Evolutionary conservation across 352 stramenopile species (phyloP).

Genomic region (Plasmopara viticola): DNA sequence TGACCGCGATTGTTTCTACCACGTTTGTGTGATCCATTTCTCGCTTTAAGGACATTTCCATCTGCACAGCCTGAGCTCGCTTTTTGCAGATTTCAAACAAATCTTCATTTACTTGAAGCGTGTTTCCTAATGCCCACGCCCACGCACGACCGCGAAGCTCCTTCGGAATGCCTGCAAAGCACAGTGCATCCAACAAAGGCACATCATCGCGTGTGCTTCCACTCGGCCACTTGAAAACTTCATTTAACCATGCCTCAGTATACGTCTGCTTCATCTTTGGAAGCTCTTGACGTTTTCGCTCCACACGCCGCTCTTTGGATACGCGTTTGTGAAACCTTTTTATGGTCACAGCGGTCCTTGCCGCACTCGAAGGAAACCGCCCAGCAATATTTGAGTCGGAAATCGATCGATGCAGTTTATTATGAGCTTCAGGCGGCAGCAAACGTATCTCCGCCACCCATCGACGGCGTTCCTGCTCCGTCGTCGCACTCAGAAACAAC

Average conservation of each 20-base stretch:
- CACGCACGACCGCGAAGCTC: constrained; percentile 73
- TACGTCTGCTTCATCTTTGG: constrained; percentile 71
- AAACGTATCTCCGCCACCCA: constrained; percentile 58
- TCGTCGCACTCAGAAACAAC: constrained; percentile 67
- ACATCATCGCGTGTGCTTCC: constrained; percentile 23
- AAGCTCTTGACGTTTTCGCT: constrained; percentile 52
- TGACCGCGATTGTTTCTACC: constrained; percentile 13
- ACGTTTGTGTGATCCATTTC: constrained; percentile 35
- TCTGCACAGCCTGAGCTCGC: constrained; percentile 59
- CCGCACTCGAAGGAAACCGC: constrained; percentile 37
- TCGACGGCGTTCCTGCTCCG: constrained; percentile 57
- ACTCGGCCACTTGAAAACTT: constrained; percentile 42
- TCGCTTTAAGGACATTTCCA: constrained; percentile 69
- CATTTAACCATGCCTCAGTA: constrained; percentile 66
- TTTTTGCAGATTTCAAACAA: constrained; percentile 79
- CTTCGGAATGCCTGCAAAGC: constrained; percentile 79
- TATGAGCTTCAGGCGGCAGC: constrained; percentile 26
- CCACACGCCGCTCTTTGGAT: constrained; percentile 59
- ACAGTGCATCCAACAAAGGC: constrained; percentile 52
- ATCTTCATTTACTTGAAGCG: constrained; percentile 80
- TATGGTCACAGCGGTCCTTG: constrained; percentile 20
- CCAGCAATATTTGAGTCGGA: constrained; percentile 25
- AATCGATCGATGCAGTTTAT: constrained; percentile 11
- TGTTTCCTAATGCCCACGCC: constrained; percentile 77
- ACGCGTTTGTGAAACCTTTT: constrained; percentile 26